These are phyloP conservation scores for Piper betle DNA, from an alignment of 164 flowering plant species.

Conservation along the genomic window DNA sequence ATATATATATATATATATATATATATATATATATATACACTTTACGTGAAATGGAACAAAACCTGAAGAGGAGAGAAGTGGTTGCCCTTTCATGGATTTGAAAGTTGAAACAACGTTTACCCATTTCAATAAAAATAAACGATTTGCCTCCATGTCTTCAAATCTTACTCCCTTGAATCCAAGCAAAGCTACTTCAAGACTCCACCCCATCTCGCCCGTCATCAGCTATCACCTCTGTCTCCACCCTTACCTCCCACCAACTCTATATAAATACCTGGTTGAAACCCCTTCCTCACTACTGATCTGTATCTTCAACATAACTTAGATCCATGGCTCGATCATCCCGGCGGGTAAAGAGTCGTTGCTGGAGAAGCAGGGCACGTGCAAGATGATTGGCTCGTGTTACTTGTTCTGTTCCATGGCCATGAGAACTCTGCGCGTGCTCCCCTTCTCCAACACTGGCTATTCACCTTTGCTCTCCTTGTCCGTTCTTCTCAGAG, in stretches of 20 bases:
- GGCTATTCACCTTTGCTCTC: conserved; percentile 10
- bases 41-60: too few relatives aligned
- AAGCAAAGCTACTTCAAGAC: conserved; percentile 26
- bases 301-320: neutral
- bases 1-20: too few relatives aligned
- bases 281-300: neutral
- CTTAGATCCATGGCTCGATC: neutral
- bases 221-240: too few relatives aligned
- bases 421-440: conserved; percentile 21
- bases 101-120: neutral
- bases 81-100: neutral
- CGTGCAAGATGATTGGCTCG: conserved; percentile 41
- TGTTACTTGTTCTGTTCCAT: neutral
- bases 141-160: conserved; percentile 2
- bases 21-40: too few relatives aligned
- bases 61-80: too few relatives aligned
- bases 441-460: conserved; percentile 51
- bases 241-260: neutral
- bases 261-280: neutral
- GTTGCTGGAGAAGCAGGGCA: conserved; percentile 98
- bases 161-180: conserved; percentile 5
- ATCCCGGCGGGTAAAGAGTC: conserved; percentile 28
- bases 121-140: too few relatives aligned
- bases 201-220: conserved; percentile 17
- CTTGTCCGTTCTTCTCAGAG: neutral